Evolutionary conservation across 2,329 filamentous ascomycete genomes (phyloP).

Genomic region (Colletotrichum tabaci): DNA sequence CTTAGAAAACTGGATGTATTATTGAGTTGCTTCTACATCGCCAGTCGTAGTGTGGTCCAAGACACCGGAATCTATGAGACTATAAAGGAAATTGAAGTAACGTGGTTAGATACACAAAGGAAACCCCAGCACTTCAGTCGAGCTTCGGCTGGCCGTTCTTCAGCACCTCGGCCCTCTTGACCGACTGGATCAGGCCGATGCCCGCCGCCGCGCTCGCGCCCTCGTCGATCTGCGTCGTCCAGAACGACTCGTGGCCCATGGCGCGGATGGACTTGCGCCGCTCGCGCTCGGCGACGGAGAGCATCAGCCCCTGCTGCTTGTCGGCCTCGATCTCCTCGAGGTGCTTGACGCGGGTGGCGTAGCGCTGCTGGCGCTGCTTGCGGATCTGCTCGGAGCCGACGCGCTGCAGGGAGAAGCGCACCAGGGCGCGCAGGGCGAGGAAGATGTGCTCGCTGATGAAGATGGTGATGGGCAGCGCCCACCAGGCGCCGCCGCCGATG

Average conservation of each 20-base stretch:
- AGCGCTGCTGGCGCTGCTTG: conserved; percentile 56
- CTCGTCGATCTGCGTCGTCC: conserved; percentile 59
- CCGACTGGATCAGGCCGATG: conserved; percentile 52
- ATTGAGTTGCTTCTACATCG: no score
- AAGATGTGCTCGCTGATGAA: conserved; percentile 83
- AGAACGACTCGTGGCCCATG: conserved; percentile 54
- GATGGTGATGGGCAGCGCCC: conserved; percentile 77
- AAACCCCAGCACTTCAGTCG: background rate
- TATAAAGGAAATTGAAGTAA: background rate
- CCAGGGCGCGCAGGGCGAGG: conserved; percentile 68
- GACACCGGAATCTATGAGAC: background rate
- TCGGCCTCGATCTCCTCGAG: conserved; percentile 59
- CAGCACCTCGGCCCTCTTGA: conserved; percentile 40
- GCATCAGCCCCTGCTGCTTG: conserved; percentile 51
- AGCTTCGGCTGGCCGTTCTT: conserved; percentile 37
- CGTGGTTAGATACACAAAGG: background rate
- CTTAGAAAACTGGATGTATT: background rate
- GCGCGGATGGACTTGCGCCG: conserved; percentile 55
- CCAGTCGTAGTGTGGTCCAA: background rate
- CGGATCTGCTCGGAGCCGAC: conserved; percentile 59
- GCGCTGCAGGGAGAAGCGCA: conserved; percentile 54
- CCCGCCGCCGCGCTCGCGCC: conserved; percentile 55
- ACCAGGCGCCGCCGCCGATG: conserved; percentile 70
- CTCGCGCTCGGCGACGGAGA: conserved; percentile 55
- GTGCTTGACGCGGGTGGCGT: conserved; percentile 54